phyloP scores from a whole-genome alignment of 2,329 filamentous ascomycete species.

The Corinectria fuckeliana region DNA sequence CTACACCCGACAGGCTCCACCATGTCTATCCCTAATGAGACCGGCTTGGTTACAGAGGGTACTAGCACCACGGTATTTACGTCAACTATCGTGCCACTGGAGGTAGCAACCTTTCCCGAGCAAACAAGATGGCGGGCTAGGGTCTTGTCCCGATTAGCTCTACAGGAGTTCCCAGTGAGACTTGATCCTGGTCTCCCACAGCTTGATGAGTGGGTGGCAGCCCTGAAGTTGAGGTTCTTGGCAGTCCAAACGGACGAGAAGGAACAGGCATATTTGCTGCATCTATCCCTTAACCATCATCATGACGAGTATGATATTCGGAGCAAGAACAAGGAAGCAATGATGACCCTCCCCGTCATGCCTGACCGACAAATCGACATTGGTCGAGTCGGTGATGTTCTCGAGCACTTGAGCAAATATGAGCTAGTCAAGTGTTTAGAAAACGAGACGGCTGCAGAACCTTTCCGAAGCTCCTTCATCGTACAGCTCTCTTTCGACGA shows the following conservation, averaged over 20 bases:
- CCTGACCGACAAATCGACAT: background rate
- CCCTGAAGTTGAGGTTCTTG: background rate
- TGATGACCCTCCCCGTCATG: background rate
- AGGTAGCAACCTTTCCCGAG: background rate
- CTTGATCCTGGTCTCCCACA: background rate
- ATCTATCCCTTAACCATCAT: background rate
- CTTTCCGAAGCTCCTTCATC: background rate
- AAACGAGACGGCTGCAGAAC: background rate
- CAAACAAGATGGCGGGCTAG: background rate
- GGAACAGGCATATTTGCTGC: background rate
- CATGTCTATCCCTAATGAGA: background rate
- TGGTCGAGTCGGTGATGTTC: background rate
- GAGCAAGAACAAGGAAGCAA: background rate
- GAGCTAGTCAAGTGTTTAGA: background rate
- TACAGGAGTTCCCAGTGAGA: background rate
- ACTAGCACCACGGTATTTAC: background rate
- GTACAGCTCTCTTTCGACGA: background rate
- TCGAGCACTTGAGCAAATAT: slow-evolving; percentile 12
- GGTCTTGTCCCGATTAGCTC: background rate
- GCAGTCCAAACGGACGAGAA: accelerated
- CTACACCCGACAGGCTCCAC: background rate
- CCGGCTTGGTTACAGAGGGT: background rate
- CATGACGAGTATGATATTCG: background rate
- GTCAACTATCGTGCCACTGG: background rate
- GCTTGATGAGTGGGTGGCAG: background rate